Evolutionary conservation across 2,329 filamentous ascomycete genomes (phyloP).

Genomic region (Botrytis fabae): DNA sequence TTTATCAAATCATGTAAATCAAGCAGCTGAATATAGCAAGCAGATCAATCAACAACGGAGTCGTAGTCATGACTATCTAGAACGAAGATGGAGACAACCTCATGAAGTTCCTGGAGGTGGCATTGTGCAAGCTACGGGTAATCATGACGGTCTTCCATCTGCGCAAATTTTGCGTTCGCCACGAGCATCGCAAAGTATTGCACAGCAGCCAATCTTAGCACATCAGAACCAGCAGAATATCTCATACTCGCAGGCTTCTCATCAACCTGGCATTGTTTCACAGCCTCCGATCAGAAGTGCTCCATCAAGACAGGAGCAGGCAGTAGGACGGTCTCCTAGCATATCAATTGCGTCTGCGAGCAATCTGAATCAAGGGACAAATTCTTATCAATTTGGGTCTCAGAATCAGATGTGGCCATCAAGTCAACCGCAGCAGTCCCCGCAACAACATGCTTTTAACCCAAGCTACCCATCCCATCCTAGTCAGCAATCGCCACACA

Average conservation of each 20-base stretch:
- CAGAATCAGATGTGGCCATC: constrained; percentile 63
- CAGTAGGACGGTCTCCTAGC: constrained; percentile 63
- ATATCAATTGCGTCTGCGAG: constrained; percentile 56
- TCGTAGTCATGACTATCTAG: constrained; percentile 76
- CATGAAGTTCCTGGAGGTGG: constrained; percentile 70
- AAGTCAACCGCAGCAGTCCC: constrained; percentile 62
- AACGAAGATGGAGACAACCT: constrained; percentile 77
- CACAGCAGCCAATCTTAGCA: constrained; percentile 53
- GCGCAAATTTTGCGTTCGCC: constrained; percentile 59
- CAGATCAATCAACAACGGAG: constrained; percentile 76
- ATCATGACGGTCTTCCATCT: constrained; percentile 49
- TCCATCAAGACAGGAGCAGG: constrained; percentile 60
- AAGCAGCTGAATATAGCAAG: constrained; percentile 90
- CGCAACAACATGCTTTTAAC: constrained; percentile 48
- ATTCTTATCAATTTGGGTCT: constrained; percentile 61
- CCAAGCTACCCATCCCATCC: constrained; percentile 20
- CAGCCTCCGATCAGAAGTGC: constrained; percentile 73
- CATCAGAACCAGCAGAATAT: constrained; percentile 47
- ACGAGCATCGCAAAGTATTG: constrained; percentile 54
- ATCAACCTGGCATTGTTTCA: constrained; percentile 69
- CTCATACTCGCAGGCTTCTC: constrained; percentile 70
- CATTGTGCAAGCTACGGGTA: constrained; percentile 40
- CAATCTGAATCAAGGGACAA: constrained; percentile 49
- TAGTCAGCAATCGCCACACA: constrained; percentile 47
- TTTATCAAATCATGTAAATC: constrained; percentile 80